Conservation (phyloP, 345 rosid species). For the Trapa incisa region DNA sequence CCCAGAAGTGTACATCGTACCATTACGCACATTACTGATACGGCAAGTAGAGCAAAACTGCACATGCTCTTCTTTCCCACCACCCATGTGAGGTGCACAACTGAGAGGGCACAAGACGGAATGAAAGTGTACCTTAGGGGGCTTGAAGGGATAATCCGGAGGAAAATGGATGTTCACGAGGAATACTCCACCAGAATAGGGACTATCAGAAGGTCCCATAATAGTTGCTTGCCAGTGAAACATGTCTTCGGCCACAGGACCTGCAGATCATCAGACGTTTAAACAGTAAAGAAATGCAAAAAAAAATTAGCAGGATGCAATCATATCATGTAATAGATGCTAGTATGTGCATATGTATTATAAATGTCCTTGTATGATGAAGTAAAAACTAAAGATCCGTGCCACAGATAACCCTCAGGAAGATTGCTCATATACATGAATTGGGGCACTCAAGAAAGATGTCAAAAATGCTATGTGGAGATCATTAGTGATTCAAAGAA, state of each 20-base stretch:
- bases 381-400: too few species aligned
- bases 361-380: too few species aligned
- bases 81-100: background rate
- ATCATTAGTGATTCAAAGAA: too few species aligned
- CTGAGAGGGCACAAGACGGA: background rate
- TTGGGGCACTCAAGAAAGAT: too few species aligned
- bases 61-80: too few species aligned
- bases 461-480: too few species aligned
- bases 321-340: too few species aligned
- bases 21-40: background rate
- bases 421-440: too few species aligned
- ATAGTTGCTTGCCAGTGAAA: constrained; percentile 5
- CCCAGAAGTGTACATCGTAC: background rate
- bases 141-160: constrained; percentile 6
- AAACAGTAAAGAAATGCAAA: background rate
- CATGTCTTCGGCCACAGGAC: constrained; percentile 6
- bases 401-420: too few species aligned
- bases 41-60: background rate
- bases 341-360: too few species aligned
- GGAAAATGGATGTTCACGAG: background rate
- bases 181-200: background rate
- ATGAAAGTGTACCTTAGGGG: background rate
- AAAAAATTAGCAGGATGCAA: background rate
- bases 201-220: background rate
- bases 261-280: background rate